Evolutionary conservation across 225 moss, liverwort and hornwort genomes (phyloP).

Genomic region (Straminergon stramineum): DNA sequence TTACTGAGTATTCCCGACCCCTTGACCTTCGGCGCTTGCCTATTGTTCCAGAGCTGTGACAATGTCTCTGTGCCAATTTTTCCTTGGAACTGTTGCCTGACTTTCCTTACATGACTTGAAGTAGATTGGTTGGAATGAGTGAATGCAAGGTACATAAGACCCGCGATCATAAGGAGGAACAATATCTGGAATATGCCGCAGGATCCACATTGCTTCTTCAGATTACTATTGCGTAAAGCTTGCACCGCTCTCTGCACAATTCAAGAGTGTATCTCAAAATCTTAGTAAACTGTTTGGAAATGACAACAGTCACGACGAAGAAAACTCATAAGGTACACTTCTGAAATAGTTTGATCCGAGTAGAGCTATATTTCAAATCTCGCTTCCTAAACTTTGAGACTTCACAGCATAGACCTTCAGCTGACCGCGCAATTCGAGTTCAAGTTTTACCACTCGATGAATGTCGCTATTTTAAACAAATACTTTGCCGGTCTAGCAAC

Average conservation of each 20-base stretch:
- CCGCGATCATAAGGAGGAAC: constrained; percentile 39
- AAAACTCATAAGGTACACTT: neutral
- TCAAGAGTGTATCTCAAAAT: neutral
- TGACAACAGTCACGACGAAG: neutral
- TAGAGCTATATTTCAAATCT: neutral
- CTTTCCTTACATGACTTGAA: constrained; percentile 8
- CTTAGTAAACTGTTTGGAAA: neutral
- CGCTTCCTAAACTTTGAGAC: neutral
- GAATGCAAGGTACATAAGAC: constrained; percentile 44
- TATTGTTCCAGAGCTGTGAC: constrained; percentile 26
- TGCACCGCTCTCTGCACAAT: constrained; percentile 47
- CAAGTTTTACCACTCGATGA: neutral
- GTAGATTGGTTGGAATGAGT: constrained; percentile 29
- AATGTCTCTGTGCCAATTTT: constrained; percentile 20
- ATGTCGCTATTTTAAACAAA: neutral
- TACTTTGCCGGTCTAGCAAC: neutral
- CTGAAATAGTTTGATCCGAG: neutral
- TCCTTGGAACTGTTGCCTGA: constrained; percentile 3
- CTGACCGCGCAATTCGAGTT: neutral
- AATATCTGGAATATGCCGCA: constrained; percentile 68
- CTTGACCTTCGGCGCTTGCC: constrained; percentile 21
- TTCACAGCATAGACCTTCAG: neutral
- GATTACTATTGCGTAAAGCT: constrained; percentile 36
- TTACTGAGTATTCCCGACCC: neutral
- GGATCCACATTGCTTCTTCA: constrained; percentile 38